Evolutionary conservation across 345 rosid species (phyloP), one percentile per base, ranked within the genome.

Genomic region (Alliaria petiolata): DNA sequence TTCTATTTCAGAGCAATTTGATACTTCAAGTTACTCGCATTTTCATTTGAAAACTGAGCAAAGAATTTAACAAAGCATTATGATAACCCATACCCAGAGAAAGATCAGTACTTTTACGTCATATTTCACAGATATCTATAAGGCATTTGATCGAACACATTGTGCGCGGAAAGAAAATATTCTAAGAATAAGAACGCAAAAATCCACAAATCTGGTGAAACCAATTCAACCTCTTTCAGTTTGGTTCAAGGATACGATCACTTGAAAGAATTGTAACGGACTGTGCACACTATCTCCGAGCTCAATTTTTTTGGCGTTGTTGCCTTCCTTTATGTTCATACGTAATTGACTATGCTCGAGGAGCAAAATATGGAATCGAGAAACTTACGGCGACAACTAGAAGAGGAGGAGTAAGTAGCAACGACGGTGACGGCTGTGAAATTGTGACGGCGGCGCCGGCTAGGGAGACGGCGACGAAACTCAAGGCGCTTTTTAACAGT

Each of bases 131-230:
- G 8, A 17, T 49, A 25, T 34, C 36, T n/a, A 4, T 20, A 28
- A 30, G 36, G 14, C 54, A 62, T 71, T 71, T 62, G 28, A 20
- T 71, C 69, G 68, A 71, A 62, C 69, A 71, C 1, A 0, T 71
- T 28, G 69, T 51, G 69, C 52, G 69, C 76, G 40, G 14, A 42
- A 30, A 53, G 0, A 53, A 28, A 16, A 39, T 38, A 25, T n/a
- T 22, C 20, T 57, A 20, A 20, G 17, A 44, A 36, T 2, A 42
- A n/a, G 19, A 20, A 7, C 28, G 5, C 11, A 30, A 9, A 6
- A 42, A 42, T 5, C 8, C 19, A 3, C 25, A 22, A 22, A 22
- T 22, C 3, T 22, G 46, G n/a, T 42, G 46, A 42, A 4, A 42
- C n/a, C 4, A n/a, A 15, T 2, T 11, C 15, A 44, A 28, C 52